Evolutionary conservation across 768 basidiomycete genomes (phyloP), one percentile per base, ranked within the genome.

Genomic region (Amanita brunnescens): DNA sequence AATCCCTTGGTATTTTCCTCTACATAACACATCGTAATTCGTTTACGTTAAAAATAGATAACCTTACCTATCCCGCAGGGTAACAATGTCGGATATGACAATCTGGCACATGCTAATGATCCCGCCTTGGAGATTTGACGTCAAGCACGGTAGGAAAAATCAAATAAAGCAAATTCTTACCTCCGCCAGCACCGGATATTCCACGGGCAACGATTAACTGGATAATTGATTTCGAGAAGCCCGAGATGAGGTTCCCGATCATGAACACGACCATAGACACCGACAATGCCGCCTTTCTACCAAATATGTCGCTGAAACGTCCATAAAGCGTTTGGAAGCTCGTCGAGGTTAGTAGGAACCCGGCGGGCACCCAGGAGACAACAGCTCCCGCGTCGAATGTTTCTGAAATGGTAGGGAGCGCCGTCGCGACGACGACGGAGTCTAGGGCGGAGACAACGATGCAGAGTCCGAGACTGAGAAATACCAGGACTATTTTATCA

Each of bases 1-100:
- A 32, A 87, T 83, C 1, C 87, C 87, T 57, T 86, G 83, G 58
- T 87, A 89, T 66, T 87, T 87, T 21, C 85, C 85, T 55, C 81
- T 81, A 54, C 14, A 44, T 14, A 8, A 33, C 32, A n/a, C 10
- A 32, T 33, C 30, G 51, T 32, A 50, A 41, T 30, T 33, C 13
- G 50, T 16, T 12, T 37, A 33, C 8, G 14, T 23, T 49, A 29
- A 29, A 26, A 35, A 18, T 21, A 45, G 24, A 39, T 5, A 6
- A 48, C 14, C 68, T 24, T 46, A 78, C 82, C 82, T 71, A 2
- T 85, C 81, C 21, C 83, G 77, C 34, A 89, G 70, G 23, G 76
- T 80, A 14, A 87, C 83, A 14, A 89, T 76, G 61, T 88, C 87
- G 0, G 81, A 82, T 42, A 85, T 77, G 51, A 87, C 74, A 30